Conservation (phyloP, 179 eudicot genomes). For the Beta macrorhiza region DNA sequence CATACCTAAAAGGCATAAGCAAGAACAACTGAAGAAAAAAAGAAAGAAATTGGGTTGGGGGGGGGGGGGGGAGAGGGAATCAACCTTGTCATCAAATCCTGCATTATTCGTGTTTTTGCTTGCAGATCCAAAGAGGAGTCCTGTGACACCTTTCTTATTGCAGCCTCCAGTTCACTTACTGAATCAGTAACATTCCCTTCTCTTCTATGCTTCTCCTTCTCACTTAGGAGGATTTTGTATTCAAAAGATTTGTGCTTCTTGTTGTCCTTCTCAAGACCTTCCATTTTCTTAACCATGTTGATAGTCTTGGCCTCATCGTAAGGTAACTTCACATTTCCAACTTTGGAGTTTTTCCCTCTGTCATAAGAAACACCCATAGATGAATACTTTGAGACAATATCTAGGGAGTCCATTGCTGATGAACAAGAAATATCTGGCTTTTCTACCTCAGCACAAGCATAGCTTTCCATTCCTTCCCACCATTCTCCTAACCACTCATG, state of each 20-base stretch:
- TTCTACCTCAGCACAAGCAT: slow-evolving; percentile 37
- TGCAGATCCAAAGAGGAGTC: slow-evolving; percentile 63
- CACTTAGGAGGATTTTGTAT: slow-evolving; percentile 25
- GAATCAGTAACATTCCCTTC: slow-evolving; percentile 29
- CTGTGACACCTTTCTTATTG: slow-evolving; percentile 58
- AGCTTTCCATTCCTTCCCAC: slow-evolving; percentile 65
- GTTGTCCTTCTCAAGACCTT: slow-evolving; percentile 30
- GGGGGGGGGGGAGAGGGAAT: background rate
- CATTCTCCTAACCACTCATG: slow-evolving; percentile 87
- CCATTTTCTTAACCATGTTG: slow-evolving; percentile 31
- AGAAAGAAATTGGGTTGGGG: background rate
- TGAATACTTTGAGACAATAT: slow-evolving; percentile 42
- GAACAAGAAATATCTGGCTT: slow-evolving; percentile 33
- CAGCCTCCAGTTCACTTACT: slow-evolving; percentile 56
- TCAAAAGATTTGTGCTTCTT: slow-evolving; percentile 30
- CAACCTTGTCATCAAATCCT: slow-evolving; percentile 72
- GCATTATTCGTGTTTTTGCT: slow-evolving; percentile 60
- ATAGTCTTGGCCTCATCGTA: slow-evolving; percentile 24
- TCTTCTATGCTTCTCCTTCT: slow-evolving; percentile 39
- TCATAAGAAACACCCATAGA: slow-evolving; percentile 30
- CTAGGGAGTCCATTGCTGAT: slow-evolving; percentile 39
- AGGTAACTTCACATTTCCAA: slow-evolving; percentile 19
- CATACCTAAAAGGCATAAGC: background rate
- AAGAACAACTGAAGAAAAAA: background rate
- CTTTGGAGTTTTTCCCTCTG: slow-evolving; percentile 18